Evolutionary conservation across 129 eudicot genomes (phyloP), one percentile per base, ranked within the genome.

Genomic region (Pittosporum tobira): DNA sequence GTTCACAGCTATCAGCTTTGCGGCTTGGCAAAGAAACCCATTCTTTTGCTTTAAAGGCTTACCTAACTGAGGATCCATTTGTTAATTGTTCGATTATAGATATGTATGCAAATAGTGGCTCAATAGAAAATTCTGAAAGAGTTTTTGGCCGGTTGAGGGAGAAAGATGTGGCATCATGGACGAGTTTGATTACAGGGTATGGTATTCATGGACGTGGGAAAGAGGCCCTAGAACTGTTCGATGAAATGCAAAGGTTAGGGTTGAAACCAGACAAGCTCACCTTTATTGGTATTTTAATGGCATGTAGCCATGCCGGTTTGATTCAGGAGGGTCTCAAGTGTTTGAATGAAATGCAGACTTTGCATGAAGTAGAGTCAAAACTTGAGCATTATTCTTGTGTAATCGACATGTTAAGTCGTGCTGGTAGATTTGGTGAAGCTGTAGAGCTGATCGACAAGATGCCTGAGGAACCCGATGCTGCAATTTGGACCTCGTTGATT

Each of bases 321-420:
- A 67, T 84, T 37, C 61, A 71, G 49, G 66, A 74, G 66, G 94
- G 94, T 54, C 55, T 71, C 4, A 47, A 66, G 43, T 62, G 63
- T 46, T 74, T 77, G 54, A 26, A 69, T 23, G 76, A 77, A 23
- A 84, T 84, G 94, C 71, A 62, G 11, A 45, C 56, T 29, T 27
- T 77, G 52, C 70, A 84, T 44, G 62, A 57, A 30, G 51, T 80
- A 55, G 56, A 59, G 61, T 88, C 88, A 38, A 71, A 77, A 31
- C 53, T 80, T 5, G 94, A 80, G 64, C 94, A 84, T 66, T 84
- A 77, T 71, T 79, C 88, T 51, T 80, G 88, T 67, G 70, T 80
- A 26, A 74, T 80, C 30, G 84, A 77, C 69, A 80, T 84, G 84
- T 54, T 84, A 25, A 82, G 79, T 57, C 87, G 82, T 68, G 82